Conservation (phyloP, 1,284 basidiomycete genomes). For the Ceratobasidium theobromae region DNA sequence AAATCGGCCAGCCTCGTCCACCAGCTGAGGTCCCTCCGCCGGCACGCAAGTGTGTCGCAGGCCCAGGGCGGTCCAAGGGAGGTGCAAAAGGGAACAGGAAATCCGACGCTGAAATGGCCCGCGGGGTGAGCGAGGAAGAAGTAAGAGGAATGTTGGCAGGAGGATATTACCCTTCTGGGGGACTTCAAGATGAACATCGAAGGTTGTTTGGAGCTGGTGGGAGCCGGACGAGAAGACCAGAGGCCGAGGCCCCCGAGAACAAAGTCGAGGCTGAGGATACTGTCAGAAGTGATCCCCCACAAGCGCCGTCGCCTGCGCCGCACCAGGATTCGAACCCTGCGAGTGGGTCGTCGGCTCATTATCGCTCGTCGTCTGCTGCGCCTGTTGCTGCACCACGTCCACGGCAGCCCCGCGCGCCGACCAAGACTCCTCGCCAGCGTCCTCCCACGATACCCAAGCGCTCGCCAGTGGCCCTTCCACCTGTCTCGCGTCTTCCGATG, state of each 20-base stretch:
- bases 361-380: background rate
- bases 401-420: background rate
- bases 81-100: background rate
- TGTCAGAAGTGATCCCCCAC: too few species aligned
- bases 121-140: constrained; percentile 13
- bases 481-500: constrained; percentile 6
- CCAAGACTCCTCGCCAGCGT: background rate
- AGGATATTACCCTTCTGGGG: constrained; percentile 3
- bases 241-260: background rate
- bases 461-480: constrained; percentile 8
- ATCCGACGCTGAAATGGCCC: background rate
- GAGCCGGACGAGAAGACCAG: background rate
- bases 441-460: constrained; percentile 4
- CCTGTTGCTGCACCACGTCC: background rate
- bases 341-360: background rate
- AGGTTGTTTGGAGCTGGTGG: constrained; percentile 5
- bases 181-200: background rate
- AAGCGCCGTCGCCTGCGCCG: too few species aligned
- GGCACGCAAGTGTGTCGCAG: background rate
- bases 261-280: background rate
- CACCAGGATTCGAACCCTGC: too few species aligned
- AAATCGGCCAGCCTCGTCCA: background rate
- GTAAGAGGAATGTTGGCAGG: constrained; percentile 4
- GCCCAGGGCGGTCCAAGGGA: background rate
- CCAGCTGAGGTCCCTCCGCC: background rate